Conservation (phyloP, 257 asterid genomes). For the Scutellaria galericulata region DNA sequence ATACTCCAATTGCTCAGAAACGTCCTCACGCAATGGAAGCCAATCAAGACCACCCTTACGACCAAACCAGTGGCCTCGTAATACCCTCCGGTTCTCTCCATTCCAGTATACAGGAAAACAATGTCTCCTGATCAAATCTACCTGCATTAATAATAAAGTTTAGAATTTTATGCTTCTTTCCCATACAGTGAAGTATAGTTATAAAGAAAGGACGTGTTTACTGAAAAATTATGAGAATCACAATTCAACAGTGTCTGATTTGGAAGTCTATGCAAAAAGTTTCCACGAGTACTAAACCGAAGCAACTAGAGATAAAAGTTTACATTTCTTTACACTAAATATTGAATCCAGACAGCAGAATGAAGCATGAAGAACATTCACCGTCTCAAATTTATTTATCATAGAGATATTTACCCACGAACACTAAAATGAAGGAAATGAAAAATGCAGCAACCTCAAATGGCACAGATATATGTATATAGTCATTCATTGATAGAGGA, state of each 20-base stretch:
- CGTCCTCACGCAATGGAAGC: slow-evolving; percentile 96
- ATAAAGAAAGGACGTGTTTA: neutral
- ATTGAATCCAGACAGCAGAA: no score
- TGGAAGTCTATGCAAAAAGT: neutral
- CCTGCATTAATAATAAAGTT: slow-evolving; percentile 52
- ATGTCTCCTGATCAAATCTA: slow-evolving; percentile 85
- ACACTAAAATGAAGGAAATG: no score
- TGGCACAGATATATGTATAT: no score
- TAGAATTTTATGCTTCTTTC: slow-evolving; percentile 28
- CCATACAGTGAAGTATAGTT: neutral
- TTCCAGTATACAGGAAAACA: slow-evolving; percentile 97
- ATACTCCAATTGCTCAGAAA: slow-evolving; percentile 94
- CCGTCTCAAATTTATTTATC: no score
- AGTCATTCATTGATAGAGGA: slow-evolving; percentile 9
- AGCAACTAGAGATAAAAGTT: neutral
- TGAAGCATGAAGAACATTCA: no score
- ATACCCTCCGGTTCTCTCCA: slow-evolving; percentile 87
- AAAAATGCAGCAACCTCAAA: no score
- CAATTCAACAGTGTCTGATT: slow-evolving; percentile 16
- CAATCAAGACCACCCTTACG: slow-evolving; percentile 94
- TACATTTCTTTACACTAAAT: no score
- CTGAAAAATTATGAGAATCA: neutral
- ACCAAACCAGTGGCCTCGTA: slow-evolving; percentile 99
- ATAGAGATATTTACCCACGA: no score
- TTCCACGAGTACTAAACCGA: neutral